phyloP scores from a whole-genome alignment of 2,329 filamentous ascomycete genomes.

The Xylariaceae sp. region DNA sequence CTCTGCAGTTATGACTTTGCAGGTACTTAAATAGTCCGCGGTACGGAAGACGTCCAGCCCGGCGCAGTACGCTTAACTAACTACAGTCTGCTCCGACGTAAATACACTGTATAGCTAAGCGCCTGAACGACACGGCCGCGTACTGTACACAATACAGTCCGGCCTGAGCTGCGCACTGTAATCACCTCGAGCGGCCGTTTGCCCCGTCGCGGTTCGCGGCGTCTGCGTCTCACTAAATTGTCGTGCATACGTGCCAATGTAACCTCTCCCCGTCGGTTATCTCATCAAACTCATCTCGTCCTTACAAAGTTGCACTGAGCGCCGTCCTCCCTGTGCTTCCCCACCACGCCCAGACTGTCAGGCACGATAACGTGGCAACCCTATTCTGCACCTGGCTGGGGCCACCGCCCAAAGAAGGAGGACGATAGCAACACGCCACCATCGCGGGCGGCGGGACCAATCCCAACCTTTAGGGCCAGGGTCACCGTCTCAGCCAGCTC shows the following conservation, averaged over 20 bases:
- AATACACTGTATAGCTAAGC: too few species aligned
- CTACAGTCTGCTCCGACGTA: too few species aligned
- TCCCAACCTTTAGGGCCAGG: not conserved
- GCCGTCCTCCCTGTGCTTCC: constrained; percentile 6
- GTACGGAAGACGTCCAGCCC: too few species aligned
- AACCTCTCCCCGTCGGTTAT: constrained; percentile 18
- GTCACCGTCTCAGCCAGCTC: not conserved
- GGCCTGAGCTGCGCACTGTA: too few species aligned
- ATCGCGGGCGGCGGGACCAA: not conserved
- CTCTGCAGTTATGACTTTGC: too few species aligned
- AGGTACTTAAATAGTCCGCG: too few species aligned
- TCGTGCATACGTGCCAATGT: constrained; percentile 15
- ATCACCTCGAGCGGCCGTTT: too few species aligned
- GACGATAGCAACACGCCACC: constrained; percentile 7
- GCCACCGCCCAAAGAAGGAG: constrained; percentile 5
- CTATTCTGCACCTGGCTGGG: constrained; percentile 12
- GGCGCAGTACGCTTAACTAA: too few species aligned
- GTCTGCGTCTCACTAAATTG: not conserved
- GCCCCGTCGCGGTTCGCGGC: too few species aligned
- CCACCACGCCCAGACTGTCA: constrained; percentile 8
- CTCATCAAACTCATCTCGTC: constrained; percentile 15
- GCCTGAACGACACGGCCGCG: too few species aligned
- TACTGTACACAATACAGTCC: too few species aligned
- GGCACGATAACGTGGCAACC: constrained; percentile 19
- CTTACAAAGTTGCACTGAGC: not conserved